Conservation (phyloP, 2,329 filamentous ascomycete genomes). For the Trichophyton equinum region DNA sequence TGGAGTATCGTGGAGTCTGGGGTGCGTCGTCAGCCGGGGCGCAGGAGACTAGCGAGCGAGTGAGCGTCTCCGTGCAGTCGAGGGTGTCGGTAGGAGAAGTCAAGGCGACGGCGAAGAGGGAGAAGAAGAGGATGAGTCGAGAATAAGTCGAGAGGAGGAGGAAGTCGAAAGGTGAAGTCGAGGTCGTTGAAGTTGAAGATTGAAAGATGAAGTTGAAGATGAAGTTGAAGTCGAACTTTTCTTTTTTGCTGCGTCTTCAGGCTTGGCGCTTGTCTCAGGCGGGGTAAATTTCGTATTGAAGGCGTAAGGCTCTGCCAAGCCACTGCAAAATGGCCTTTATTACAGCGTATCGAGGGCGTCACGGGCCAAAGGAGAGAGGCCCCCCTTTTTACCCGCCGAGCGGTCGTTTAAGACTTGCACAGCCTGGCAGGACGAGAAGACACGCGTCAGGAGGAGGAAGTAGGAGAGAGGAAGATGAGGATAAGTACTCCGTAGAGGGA, state of each 20-base stretch:
- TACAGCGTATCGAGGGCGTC: background rate
- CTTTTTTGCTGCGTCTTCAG: background rate
- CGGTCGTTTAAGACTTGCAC: no score
- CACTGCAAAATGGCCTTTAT: background rate
- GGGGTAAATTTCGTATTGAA: background rate
- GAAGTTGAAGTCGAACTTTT: conserved; percentile 19
- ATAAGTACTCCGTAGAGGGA: background rate
- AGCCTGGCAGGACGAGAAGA: background rate
- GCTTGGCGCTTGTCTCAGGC: conserved; percentile 3
- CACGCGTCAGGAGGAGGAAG: background rate
- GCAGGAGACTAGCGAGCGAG: background rate
- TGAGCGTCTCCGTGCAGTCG: background rate
- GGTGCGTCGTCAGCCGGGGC: background rate
- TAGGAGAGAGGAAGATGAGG: background rate
- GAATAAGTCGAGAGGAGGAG: background rate
- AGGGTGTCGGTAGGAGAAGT: background rate
- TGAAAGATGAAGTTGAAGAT: background rate
- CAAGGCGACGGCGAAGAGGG: no score
- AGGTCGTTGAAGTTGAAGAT: background rate
- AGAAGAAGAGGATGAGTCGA: background rate
- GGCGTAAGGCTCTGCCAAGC: background rate
- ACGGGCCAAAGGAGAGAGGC: background rate
- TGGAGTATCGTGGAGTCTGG: background rate
- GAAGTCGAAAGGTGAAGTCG: background rate
- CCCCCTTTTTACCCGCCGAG: no score